These are phyloP conservation scores for Kalmusia sp. DNA, from an alignment of 2,329 filamentous ascomycete species.

Conservation along the genomic window DNA sequence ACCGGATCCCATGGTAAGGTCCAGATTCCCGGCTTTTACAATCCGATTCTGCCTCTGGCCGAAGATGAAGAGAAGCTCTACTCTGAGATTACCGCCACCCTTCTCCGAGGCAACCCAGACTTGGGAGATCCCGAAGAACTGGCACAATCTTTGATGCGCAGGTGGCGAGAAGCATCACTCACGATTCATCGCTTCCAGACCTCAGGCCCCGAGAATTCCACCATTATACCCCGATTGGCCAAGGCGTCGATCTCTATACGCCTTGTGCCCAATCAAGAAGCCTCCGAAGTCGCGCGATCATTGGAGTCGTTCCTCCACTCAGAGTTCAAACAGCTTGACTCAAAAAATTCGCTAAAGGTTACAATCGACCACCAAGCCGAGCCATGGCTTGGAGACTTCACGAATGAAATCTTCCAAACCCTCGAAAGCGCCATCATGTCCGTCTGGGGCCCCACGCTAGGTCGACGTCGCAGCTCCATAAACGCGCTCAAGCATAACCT, in stretches of 20 bases:
- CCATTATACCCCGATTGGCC: constrained; percentile 88
- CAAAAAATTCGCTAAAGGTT: constrained; percentile 80
- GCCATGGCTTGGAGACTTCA: constrained; percentile 92
- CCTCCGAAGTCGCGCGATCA: constrained; percentile 74
- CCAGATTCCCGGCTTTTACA: constrained; percentile 87
- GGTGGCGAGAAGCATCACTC: constrained; percentile 93
- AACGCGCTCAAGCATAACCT: constrained; percentile 15
- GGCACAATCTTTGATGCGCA: constrained; percentile 84
- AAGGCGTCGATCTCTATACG: constrained; percentile 89
- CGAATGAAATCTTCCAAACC: constrained; percentile 88
- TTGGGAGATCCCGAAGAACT: constrained; percentile 71
- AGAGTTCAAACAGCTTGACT: constrained; percentile 77
- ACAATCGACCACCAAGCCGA: constrained; percentile 93
- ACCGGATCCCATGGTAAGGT: constrained; percentile 83
- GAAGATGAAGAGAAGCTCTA: constrained; percentile 80
- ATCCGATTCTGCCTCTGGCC: constrained; percentile 78
- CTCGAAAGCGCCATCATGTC: constrained; percentile 84
- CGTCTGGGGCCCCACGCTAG: constrained; percentile 73
- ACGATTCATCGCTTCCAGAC: constrained; percentile 94
- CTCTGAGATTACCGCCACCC: constrained; percentile 79
- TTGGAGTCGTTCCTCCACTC: constrained; percentile 72
- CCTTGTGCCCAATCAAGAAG: constrained; percentile 91
- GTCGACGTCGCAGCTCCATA: constrained; percentile 35
- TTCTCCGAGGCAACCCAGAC: constrained; percentile 74
- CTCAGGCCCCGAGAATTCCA: constrained; percentile 85